Percentiles rank a stretch among this genome's conserved stretches.
Conservation (phyloP, 1,139 yeast species). For the Blastobotrys proliferans region DNA sequence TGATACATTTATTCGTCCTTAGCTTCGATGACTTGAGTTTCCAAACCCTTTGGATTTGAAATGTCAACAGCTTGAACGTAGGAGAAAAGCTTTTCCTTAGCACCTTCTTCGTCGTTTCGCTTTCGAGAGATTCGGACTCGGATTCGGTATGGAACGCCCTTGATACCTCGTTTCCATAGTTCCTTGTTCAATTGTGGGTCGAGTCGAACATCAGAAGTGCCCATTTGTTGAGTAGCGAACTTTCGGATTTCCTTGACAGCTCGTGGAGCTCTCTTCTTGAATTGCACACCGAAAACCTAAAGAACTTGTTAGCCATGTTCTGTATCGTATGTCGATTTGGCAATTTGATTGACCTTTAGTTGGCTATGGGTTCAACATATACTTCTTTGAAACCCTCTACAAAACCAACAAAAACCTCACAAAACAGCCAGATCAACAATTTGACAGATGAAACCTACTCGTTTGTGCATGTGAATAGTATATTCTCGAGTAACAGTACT, state of each 20-base stretch:
- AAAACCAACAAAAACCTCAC: too few species aligned
- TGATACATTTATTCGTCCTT: conserved; percentile 28
- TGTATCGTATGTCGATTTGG: conserved; percentile 12
- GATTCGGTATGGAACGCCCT: conserved; percentile 97
- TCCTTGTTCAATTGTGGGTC: conserved; percentile 98
- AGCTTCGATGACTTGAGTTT: conserved; percentile 93
- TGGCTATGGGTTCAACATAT: too few species aligned
- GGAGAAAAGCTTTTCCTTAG: conserved; percentile 97
- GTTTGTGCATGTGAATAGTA: conserved; percentile 99
- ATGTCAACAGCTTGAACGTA: conserved; percentile 97
- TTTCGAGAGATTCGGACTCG: conserved; percentile 99
- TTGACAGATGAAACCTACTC: conserved; percentile 84
- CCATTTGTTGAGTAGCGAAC: conserved; percentile 98
- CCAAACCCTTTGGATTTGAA: conserved; percentile 94
- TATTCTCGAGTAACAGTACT: conserved; percentile 99
- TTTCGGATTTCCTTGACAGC: conserved; percentile 99
- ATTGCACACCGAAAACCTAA: conserved; percentile 96
- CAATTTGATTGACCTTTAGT: not conserved
- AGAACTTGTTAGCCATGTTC: conserved; percentile 49
- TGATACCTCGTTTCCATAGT: conserved; percentile 99
- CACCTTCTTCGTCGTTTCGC: conserved; percentile 99
- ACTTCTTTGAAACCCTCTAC: too few species aligned
- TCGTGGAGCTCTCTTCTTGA: conserved; percentile 99
- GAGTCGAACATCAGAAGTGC: conserved; percentile 97
- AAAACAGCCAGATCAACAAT: too few species aligned